These are phyloP conservation scores for Mortierella sp. DNA, from an alignment of 371 early-diverging fungal genomes.

Conservation along the genomic window DNA sequence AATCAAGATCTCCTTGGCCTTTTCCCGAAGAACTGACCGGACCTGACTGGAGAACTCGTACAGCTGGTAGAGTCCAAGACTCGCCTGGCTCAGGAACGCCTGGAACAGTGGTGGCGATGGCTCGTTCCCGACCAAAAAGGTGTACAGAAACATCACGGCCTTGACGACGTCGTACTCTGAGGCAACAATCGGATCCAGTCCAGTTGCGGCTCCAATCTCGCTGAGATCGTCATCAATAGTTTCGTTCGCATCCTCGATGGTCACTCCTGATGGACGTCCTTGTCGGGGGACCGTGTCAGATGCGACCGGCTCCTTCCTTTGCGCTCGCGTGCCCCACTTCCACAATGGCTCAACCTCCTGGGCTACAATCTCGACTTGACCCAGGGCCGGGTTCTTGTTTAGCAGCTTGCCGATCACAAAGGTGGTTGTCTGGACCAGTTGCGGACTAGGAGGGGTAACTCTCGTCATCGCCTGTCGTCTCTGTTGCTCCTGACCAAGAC, in stretches of 20 bases:
- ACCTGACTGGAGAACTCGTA: slow-evolving; percentile 69
- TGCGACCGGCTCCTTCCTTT: slow-evolving; percentile 22
- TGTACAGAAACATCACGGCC: slow-evolving; percentile 63
- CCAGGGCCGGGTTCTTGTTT: slow-evolving; percentile 62
- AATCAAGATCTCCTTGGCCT: slow-evolving; percentile 63
- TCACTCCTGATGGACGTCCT: slow-evolving; percentile 34
- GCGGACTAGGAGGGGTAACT: slow-evolving; percentile 35
- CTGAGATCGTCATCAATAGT: slow-evolving; percentile 1
- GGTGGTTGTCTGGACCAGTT: slow-evolving; percentile 62
- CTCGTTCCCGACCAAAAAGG: slow-evolving; percentile 73
- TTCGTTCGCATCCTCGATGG: slow-evolving; percentile 26
- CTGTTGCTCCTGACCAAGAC: neutral
- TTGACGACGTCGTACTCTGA: slow-evolving; percentile 61
- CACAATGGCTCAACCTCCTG: slow-evolving; percentile 62
- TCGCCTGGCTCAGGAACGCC: slow-evolving; percentile 62
- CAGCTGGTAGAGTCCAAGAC: slow-evolving; percentile 71
- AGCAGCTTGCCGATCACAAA: slow-evolving; percentile 71
- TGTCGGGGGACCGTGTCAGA: slow-evolving; percentile 21
- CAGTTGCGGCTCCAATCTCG: slow-evolving; percentile 13
- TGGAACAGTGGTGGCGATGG: slow-evolving; percentile 73
- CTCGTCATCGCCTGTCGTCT: neutral
- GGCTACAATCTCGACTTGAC: slow-evolving; percentile 67
- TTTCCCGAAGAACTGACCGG: slow-evolving; percentile 65
- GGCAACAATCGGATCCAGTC: slow-evolving; percentile 58
- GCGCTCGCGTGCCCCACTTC: slow-evolving; percentile 41